Conservation (phyloP, 1,284 basidiomycete species). For the Trichosporon coremiiforme region DNA sequence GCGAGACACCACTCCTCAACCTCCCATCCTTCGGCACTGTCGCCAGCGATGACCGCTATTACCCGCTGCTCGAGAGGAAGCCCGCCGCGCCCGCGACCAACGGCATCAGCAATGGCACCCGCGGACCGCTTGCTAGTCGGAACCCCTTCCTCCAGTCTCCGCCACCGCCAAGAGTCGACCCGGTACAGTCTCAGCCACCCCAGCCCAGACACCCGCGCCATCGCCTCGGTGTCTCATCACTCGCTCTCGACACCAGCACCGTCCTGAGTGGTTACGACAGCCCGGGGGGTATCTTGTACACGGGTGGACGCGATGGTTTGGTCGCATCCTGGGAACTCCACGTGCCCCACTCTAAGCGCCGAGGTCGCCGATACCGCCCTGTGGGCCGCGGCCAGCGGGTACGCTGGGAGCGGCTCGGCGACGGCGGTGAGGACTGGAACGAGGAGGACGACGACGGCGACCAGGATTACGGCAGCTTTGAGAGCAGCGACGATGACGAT, state of each 20-base stretch:
- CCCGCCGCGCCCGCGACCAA: constrained; percentile 27
- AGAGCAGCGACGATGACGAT: constrained; percentile 62
- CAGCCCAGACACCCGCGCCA: constrained; percentile 69
- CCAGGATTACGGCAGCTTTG: constrained; percentile 20
- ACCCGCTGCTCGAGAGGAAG: constrained; percentile 64
- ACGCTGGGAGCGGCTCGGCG: constrained; percentile 51
- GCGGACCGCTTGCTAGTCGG: constrained; percentile 40
- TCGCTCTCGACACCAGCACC: constrained; percentile 84
- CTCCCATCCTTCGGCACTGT: constrained; percentile 67
- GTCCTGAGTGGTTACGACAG: constrained; percentile 63
- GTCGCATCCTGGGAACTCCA: constrained; percentile 89
- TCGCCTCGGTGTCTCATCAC: constrained; percentile 79
- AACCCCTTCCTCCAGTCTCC: constrained; percentile 26
- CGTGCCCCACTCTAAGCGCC: constrained; percentile 63
- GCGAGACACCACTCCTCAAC: constrained; percentile 61
- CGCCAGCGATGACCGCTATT: constrained; percentile 57
- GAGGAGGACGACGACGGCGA: constrained; percentile 62
- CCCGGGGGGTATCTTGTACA: constrained; percentile 92
- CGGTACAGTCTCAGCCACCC: constrained; percentile 26
- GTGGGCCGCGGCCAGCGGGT: constrained; percentile 37
- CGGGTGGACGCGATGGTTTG: constrained; percentile 88
- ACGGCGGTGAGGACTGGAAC: constrained; percentile 62
- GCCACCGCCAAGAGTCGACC: constrained; percentile 17
- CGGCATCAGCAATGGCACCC: constrained; percentile 30
- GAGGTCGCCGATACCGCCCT: constrained; percentile 55